Base-by-base conservation (phyloP, 1,139 yeast species). In the Suhomyces bribrorum region DNA sequence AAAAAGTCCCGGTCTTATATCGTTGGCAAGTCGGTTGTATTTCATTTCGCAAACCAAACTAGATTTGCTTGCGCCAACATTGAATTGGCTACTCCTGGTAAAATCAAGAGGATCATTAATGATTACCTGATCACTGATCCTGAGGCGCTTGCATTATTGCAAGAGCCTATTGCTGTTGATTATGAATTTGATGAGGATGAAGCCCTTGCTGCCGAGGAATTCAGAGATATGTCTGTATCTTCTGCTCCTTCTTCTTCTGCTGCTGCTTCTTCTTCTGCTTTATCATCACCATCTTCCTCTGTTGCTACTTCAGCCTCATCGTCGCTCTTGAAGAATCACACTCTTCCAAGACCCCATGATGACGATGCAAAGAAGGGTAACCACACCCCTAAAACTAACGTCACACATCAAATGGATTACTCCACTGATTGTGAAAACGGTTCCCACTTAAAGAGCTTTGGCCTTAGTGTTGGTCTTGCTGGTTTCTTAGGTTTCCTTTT, bases 21-120 rank as follows among this genome's bases (percentile, higher is more conserved):
- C 48, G 73, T 80, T 40, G 80, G 80, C 15, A 69, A 61, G 46
- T 72, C 83, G 5, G 51, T 79, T 41, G 75, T 73, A 23, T 69
- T 79, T 54, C 83, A 79, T 55, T 70, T 57, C 48, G 69, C 72
- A 20, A 70, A 75, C 49, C 57, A 66, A 45, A 65, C 76, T 22
- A 73, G 68, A 45, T 69, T 79, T 52, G 83, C 84, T 12, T 79
- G 85, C 60, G 81, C 83, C 12, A 75, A 76, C 46, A 77, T 79
- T 42, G 64, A 64, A 39, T 44, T 57, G 32, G 74, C 71, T 5
- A 46, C 51, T 23, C 56, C 52, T 25, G 50, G 43, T 4, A 51
- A 62, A 41, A 43, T 66, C 26, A 47, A 54, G 33, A 49, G 53
- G 31, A 56, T 68, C 42, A 53, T 58, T 24, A 31, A 53, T 25